A percentile compares a stretch with the other conserved stretches of the same genome.
phyloP scores from a whole-genome alignment of 2,329 filamentous ascomycete genomes.

The Aspergillus awamori region DNA sequence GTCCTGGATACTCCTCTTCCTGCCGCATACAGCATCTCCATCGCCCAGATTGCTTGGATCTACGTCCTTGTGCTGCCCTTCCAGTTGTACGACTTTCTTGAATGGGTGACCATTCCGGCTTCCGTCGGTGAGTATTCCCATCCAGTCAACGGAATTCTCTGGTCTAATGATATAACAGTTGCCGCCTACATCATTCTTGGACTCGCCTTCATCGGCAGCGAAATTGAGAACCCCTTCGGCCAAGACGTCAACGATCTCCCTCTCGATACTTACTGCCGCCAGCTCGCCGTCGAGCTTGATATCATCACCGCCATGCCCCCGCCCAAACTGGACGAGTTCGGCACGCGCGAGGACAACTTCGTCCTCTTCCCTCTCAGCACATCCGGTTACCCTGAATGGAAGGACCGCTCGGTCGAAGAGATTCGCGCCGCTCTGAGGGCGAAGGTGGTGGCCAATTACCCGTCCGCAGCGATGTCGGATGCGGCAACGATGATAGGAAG shows the following conservation, averaged over 20 bases:
- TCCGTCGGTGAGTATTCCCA: slow-evolving; percentile 55
- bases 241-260: slow-evolving; percentile 81
- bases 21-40: slow-evolving; percentile 80
- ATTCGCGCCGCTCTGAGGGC: slow-evolving; percentile 48
- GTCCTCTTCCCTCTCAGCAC: slow-evolving; percentile 46
- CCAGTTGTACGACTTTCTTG: slow-evolving; percentile 67
- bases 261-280: slow-evolving; percentile 74
- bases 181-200: slow-evolving; percentile 83
- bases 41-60: slow-evolving; percentile 83
- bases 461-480: slow-evolving; percentile 23
- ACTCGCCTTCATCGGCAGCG: slow-evolving; percentile 72
- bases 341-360: slow-evolving; percentile 38
- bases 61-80: slow-evolving; percentile 82
- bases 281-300: slow-evolving; percentile 74
- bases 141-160: neutral
- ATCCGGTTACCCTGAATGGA: slow-evolving; percentile 54
- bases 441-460: slow-evolving; percentile 36
- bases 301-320: slow-evolving; percentile 65
- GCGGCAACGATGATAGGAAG: slow-evolving; percentile 27
- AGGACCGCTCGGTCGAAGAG: slow-evolving; percentile 50
- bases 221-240: slow-evolving; percentile 85
- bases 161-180: slow-evolving; percentile 30
- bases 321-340: slow-evolving; percentile 56
- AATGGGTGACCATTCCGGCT: slow-evolving; percentile 77
- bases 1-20: slow-evolving; percentile 81